A percentile compares a stretch with the other conserved stretches of the same genome.
Conservation (phyloP, 2,329 filamentous ascomycete species). For the Hortaea werneckii region DNA sequence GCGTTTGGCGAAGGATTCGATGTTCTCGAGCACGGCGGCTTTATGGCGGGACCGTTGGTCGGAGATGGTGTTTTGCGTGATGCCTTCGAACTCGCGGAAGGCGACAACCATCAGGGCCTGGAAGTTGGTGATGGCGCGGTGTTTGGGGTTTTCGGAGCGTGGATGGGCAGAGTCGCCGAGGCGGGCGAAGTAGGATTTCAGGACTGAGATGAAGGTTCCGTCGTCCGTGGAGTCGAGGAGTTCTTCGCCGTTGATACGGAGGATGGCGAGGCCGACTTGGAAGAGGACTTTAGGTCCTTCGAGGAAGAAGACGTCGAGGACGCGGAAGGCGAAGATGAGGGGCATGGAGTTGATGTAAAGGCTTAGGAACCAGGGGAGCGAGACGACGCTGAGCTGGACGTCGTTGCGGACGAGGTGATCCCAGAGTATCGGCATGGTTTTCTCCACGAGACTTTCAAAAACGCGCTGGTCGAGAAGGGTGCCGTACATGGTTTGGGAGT, state of each 20-base stretch:
- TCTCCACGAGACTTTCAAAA: slow-evolving; percentile 95
- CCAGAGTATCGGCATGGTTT: slow-evolving; percentile 97
- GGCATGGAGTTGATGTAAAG: slow-evolving; percentile 99
- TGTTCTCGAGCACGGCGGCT: slow-evolving; percentile 84
- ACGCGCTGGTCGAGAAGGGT: slow-evolving; percentile 94
- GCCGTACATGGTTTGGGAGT: slow-evolving; percentile 98
- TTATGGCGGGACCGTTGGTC: slow-evolving; percentile 89
- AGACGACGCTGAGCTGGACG: slow-evolving; percentile 93
- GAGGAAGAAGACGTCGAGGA: slow-evolving; percentile 95
- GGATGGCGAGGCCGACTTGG: slow-evolving; percentile 91
- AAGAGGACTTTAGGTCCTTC: slow-evolving; percentile 96
- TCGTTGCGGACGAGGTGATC: slow-evolving; percentile 96
- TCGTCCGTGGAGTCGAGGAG: slow-evolving; percentile 87
- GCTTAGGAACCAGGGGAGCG: slow-evolving; percentile 93
- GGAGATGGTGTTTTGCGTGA: slow-evolving; percentile 85
- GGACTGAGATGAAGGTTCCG: slow-evolving; percentile 88
- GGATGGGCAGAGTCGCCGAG: slow-evolving; percentile 94
- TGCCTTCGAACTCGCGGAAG: slow-evolving; percentile 94
- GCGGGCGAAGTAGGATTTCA: slow-evolving; percentile 88
- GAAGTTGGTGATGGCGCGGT: slow-evolving; percentile 87
- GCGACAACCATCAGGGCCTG: slow-evolving; percentile 98
- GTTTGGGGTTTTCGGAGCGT: slow-evolving; percentile 86
- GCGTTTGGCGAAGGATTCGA: slow-evolving; percentile 93
- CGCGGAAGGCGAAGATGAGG: slow-evolving; percentile 89
- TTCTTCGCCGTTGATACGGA: slow-evolving; percentile 94